Evolutionary conservation across 164 flowering plant species (phyloP), one percentile per base, ranked within the genome.

Genomic region (Stephania cephalantha): DNA sequence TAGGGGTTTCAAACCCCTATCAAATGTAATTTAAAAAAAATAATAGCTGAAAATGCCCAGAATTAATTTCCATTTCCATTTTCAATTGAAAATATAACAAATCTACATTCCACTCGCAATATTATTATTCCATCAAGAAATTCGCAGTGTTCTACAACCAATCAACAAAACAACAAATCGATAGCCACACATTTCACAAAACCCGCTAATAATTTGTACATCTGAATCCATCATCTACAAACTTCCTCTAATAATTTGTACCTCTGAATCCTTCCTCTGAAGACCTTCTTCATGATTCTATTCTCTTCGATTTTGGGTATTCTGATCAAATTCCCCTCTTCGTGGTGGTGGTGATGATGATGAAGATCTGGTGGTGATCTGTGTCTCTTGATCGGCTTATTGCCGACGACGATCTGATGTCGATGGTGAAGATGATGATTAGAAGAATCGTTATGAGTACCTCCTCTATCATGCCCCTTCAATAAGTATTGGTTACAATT

Each of bases 201-300:
- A n/a, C n/a, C n/a, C n/a, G n/a, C n/a, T n/a, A n/a, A n/a, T n/a
- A n/a, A n/a, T n/a, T n/a, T n/a, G n/a, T n/a, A n/a, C n/a, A n/a
- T n/a, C n/a, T n/a, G n/a, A 55, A 55, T 46, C 63, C 8, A 22
- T 75, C 66, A 82, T 50, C 79, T 74, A 30, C 79, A 78, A 1
- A 83, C 81, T 58, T 83, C 85, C 42, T 80, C 85, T 73, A 83
- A 65, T 18, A 80, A 78, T 80, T 83, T 83, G n/a, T 83, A 83
- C 74, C 81, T 73, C 35, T 77, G 74, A 58, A 77, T 81, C 72
- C 79, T 81, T 13, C 82, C 77, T 75, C 78, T 81, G 50, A 75
- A 76, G 44, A 79, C 75, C 17, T 74, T 78, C 66, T 35, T 42
- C 1, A 30, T 55, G 9, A 5, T 53, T 55, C 68, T 18, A 20